These are phyloP conservation scores for Raddia distichophylla DNA, from an alignment of 176 grass and related monocot species.

Conservation along the genomic window DNA sequence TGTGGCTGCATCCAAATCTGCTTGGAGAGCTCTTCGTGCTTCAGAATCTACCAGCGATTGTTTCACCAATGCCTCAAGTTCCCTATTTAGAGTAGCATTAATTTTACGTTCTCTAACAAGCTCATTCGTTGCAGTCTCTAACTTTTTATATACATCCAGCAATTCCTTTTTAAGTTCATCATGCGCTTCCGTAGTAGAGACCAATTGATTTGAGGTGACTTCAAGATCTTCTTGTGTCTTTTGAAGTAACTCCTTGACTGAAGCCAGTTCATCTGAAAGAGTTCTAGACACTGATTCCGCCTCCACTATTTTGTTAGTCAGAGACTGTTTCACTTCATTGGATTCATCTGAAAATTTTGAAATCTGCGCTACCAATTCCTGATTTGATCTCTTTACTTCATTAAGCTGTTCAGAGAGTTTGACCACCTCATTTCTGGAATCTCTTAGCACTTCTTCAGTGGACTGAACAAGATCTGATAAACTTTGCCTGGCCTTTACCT, in stretches of 20 bases:
- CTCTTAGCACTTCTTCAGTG: slow-evolving; percentile 63
- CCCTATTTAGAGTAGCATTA: slow-evolving; percentile 68
- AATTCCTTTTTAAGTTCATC: slow-evolving; percentile 73
- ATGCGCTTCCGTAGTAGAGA: slow-evolving; percentile 49
- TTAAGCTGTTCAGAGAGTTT: slow-evolving; percentile 71
- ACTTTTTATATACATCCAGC: slow-evolving; percentile 74
- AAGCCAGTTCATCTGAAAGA: slow-evolving; percentile 72
- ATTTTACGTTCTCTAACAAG: slow-evolving; percentile 78
- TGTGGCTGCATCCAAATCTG: slow-evolving; percentile 84
- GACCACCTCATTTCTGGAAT: slow-evolving; percentile 64
- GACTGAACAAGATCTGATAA: slow-evolving; percentile 63
- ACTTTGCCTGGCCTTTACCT: slow-evolving; percentile 50
- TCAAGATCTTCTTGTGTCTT: slow-evolving; percentile 63
- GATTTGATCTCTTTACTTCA: slow-evolving; percentile 59
- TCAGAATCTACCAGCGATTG: slow-evolving; percentile 67
- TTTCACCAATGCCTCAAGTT: slow-evolving; percentile 73
- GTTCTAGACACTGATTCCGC: slow-evolving; percentile 62
- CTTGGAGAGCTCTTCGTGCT: slow-evolving; percentile 65
- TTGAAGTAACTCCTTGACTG: slow-evolving; percentile 59
- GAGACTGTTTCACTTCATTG: slow-evolving; percentile 52
- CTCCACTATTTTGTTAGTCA: slow-evolving; percentile 63
- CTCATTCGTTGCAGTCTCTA: slow-evolving; percentile 66
- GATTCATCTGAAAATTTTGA: slow-evolving; percentile 67
- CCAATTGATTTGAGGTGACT: slow-evolving; percentile 57
- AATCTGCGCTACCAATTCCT: slow-evolving; percentile 63